Evolutionary conservation across 2,329 filamentous ascomycete species (phyloP).

Genomic region (Xylaria sp.): DNA sequence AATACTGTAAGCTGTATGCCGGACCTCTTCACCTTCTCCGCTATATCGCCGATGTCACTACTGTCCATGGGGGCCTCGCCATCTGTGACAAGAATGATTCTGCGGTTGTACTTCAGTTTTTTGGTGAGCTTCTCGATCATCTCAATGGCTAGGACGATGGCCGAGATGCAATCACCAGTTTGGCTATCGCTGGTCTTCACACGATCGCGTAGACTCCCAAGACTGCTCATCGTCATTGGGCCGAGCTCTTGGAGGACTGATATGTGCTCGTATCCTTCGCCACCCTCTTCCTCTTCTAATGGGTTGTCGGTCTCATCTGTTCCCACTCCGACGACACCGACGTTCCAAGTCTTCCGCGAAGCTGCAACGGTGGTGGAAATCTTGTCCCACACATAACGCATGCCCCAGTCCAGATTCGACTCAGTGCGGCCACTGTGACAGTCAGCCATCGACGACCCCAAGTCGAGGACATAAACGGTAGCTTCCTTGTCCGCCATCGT

Average conservation of each 20-base stretch:
- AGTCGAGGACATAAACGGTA: constrained; percentile 89
- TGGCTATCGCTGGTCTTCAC: constrained; percentile 75
- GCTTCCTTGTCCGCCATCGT: constrained; percentile 93
- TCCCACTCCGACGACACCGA: constrained; percentile 84
- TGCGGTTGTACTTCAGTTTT: constrained; percentile 81
- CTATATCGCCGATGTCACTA: constrained; percentile 76
- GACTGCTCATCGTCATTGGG: constrained; percentile 70
- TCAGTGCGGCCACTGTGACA: constrained; percentile 75
- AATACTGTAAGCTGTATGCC: constrained; percentile 82
- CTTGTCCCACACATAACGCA: constrained; percentile 96
- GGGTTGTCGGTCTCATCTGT: constrained; percentile 81
- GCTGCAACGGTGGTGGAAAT: constrained; percentile 75
- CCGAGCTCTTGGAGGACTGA: constrained; percentile 77
- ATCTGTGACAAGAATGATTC: constrained; percentile 87
- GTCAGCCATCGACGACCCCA: constrained; percentile 85
- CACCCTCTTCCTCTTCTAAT: constrained; percentile 69
- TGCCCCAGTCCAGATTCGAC: constrained; percentile 86
- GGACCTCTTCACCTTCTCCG: constrained; percentile 76
- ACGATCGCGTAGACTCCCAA: constrained; percentile 70
- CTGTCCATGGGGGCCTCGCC: constrained; percentile 77
- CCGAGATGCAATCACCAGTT: constrained; percentile 85
- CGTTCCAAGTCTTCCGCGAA: constrained; percentile 76
- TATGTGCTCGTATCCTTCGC: constrained; percentile 83
- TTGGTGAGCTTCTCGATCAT: constrained; percentile 86
- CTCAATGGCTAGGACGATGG: constrained; percentile 83